Percentiles rank a stretch among this genome's conserved stretches.
Conservation (phyloP, 305 asterid species). For the Fraxinus paxiana region DNA sequence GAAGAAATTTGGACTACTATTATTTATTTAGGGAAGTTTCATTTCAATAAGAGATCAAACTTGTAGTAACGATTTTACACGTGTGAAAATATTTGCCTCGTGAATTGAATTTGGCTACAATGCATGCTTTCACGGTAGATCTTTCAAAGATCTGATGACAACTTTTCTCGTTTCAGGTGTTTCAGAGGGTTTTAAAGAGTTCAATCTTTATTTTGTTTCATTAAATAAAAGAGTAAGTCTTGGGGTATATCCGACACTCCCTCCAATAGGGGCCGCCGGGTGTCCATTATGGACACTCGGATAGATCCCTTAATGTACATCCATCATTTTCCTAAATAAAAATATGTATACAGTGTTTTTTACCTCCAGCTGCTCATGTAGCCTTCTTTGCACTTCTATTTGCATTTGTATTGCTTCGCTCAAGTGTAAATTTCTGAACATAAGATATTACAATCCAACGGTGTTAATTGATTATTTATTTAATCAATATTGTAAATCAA, state of each 20-base stretch:
- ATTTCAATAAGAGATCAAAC: not conserved
- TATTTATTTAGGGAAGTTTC: not conserved
- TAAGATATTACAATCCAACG: constrained; percentile 11
- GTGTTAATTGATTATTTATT: constrained; percentile 9
- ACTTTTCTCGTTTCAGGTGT: not conserved
- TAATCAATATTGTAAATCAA: not conserved
- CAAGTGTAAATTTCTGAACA: constrained; percentile 60
- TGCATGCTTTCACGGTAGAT: not conserved
- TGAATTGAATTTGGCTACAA: not conserved
- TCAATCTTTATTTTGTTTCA: not conserved
- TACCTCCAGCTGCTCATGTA: constrained; percentile 93
- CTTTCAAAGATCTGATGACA: not conserved
- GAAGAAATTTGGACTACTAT: not conserved
- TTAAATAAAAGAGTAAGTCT: not conserved
- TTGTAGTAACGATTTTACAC: not conserved
- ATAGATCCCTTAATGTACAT: too few species aligned
- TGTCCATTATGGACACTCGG: too few species aligned
- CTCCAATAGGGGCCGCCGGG: too few species aligned
- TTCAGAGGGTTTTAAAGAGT: not conserved
- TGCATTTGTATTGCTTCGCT: constrained; percentile 88
- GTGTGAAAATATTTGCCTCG: not conserved
- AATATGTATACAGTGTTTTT: not conserved
- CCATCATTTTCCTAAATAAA: too few species aligned
- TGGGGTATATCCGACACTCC: too few species aligned
- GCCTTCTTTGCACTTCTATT: constrained; percentile 80